Base-by-base conservation (phyloP, 73 alveolate genomes). In the Effrenium voratum region DNA sequence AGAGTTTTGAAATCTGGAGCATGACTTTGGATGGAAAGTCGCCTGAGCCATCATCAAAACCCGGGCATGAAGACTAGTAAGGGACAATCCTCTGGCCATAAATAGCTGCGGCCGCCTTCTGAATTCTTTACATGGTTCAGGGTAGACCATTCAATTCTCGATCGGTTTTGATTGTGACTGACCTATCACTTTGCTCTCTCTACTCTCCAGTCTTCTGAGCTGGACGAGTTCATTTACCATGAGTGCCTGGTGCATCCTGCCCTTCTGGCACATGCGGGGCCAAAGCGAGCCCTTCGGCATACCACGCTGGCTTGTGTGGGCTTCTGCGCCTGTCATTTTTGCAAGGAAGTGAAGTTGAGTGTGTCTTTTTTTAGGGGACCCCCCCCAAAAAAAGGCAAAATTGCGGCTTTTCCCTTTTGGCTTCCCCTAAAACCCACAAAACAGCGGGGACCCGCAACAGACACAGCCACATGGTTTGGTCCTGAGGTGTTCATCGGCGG, bases 211-310 rank as follows among this genome's bases (percentile, higher is more conserved):
- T 90, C 97, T 50, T n/a, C 87, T 5, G 97, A 90, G 59, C 87
- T 90, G 86, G 97, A 90, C 22, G 97, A 90, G 86, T 90, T 90
- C 63, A 70, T 90, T 87, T 90, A 90, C 97, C 97, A 90, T 87
- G 97, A 90, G 46, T 90, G 97, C 75, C 55, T 90, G 72, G 97
- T 90, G 49, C 97, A 90, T 70, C 97, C 97, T 10, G 97, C 97
- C 55, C 44, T 90, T 86, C 47, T 90, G 52, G 97, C 97, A 26
- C 97, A 90, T 52, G 76, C 97, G 43, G 68, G 52, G 43, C 87
- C 97, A 72, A 90, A 90, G 75, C 97, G 97, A 44, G 97, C 32
- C n/a, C 43, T 87, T 45, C 34, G 93, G 79, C 82, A 12, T 30
- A 2, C 46, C 28, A 32, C 3, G n/a, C 32, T 3, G 45, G 3